These are phyloP conservation scores for Tillandsia fasciculata DNA, from an alignment of 176 grass and related monocot genomes.

Conservation along the genomic window DNA sequence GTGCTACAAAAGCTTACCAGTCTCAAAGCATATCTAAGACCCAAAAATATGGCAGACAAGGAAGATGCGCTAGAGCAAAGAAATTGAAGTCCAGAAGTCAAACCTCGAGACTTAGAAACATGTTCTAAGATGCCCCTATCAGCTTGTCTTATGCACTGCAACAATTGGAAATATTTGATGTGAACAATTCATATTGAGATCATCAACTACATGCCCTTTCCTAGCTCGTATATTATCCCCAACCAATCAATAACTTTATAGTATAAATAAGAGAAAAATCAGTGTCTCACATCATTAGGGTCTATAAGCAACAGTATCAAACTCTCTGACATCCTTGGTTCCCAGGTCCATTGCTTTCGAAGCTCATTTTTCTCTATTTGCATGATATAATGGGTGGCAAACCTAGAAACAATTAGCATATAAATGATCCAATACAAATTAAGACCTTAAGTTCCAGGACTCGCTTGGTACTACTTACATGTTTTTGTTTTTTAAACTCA, in stretches of 20 bases:
- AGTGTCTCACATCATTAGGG: conserved; percentile 60
- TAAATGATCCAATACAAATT: conserved; percentile 9
- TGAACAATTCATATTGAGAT: conserved; percentile 1
- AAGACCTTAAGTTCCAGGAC: too few relatives aligned
- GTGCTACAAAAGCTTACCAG: conserved; percentile 42
- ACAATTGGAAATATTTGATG: conserved; percentile 11
- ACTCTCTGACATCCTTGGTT: conserved; percentile 83
- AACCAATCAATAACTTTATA: background rate
- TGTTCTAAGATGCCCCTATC: conserved; percentile 79
- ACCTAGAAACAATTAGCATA: conserved; percentile 40
- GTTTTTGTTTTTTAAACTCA: too few relatives aligned
- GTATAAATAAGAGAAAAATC: background rate
- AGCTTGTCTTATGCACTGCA: conserved; percentile 75
- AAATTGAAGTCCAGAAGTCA: conserved; percentile 91
- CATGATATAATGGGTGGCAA: conserved; percentile 58
- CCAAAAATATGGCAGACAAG: conserved; percentile 57
- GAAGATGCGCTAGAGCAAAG: conserved; percentile 73
- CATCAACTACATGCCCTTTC: background rate
- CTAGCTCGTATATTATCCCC: too few relatives aligned
- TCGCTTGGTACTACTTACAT: too few relatives aligned
- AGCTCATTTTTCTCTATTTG: conserved; percentile 66
- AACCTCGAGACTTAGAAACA: conserved; percentile 58
- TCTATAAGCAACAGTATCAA: conserved; percentile 80
- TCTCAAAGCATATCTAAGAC: conserved; percentile 69
- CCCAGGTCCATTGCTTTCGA: conserved; percentile 91